Base-by-base conservation (phyloP, 257 asterid genomes). In the Jacaranda mimosifolia region DNA sequence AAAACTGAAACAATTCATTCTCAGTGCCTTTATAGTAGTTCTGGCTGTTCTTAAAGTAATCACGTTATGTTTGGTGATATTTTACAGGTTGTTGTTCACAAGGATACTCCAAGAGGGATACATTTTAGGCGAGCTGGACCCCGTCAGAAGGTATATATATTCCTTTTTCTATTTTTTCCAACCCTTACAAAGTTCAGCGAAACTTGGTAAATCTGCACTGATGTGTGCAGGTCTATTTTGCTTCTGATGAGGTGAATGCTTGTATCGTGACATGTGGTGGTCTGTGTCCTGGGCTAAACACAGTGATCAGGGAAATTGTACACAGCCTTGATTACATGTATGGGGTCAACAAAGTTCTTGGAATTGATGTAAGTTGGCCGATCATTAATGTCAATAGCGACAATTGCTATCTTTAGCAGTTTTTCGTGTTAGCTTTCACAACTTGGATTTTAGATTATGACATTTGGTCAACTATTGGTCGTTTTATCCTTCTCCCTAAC, bases 61-160 rank as follows among this genome's bases (percentile, higher is more conserved):
- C 69, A n/a, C 55, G 32, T n/a, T 64, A 18, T 48, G 1, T 70
- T 45, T 75, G 45, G 7, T 74, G 53, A 42, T 70, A 36, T 53
- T 70, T 66, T 70, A 55, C 85, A 95, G 99, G 76, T 90, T 74
- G 99, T 95, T 81, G 97, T 90, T 81, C 99, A 95, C 67, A 93
- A 89, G 87, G 94, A 93, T 80, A 81, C 94, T 84, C 97, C 97
- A n/a, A 88, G 98, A 80, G 99, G 98, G 70, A 43, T 90, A 80
- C 99, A 95, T 86, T 93, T 95, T 84, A 92, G 97, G 76, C 96
- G 99, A 21, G 98, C 99, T 78, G 99, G 99, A 83, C 98, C 98
- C 63, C 97, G 99, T 39, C 90, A 93, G 83, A 92, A 90, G 98
- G 99, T 89, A 84, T 62, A 53, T 62, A 58, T 46, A 53, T 53